phyloP scores from a whole-genome alignment of 1,284 basidiomycete species.

The Heterobasidion occidentale region DNA sequence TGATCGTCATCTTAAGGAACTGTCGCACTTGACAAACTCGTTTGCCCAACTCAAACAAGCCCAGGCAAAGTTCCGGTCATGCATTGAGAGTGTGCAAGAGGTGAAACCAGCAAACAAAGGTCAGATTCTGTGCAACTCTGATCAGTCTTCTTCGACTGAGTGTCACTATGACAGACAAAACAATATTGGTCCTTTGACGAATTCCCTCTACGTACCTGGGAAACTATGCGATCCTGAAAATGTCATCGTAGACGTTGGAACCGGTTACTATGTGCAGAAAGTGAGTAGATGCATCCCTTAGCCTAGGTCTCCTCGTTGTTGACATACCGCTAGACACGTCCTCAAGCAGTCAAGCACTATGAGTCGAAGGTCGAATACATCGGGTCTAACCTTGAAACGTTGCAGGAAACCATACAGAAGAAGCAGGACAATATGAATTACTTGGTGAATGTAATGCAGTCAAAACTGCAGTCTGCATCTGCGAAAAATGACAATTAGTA shows the following conservation, averaged over 20 bases:
- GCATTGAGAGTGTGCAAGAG: slow-evolving; percentile 78
- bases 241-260: slow-evolving; percentile 94
- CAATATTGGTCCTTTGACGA: slow-evolving; percentile 90
- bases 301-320: neutral
- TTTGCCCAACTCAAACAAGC: slow-evolving; percentile 91
- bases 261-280: slow-evolving; percentile 95
- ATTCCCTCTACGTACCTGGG: slow-evolving; percentile 93
- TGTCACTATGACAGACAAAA: slow-evolving; percentile 58
- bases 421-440: slow-evolving; percentile 86
- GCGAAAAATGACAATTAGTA: slow-evolving; percentile 19
- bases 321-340: slow-evolving; percentile 47
- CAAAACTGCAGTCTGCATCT: slow-evolving; percentile 55
- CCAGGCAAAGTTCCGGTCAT: slow-evolving; percentile 86
- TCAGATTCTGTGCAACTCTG: slow-evolving; percentile 18
- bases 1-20: slow-evolving; percentile 52
- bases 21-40: slow-evolving; percentile 87
- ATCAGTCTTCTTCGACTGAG: neutral
- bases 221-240: slow-evolving; percentile 78
- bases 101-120: slow-evolving; percentile 72
- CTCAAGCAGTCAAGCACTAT: slow-evolving; percentile 77
- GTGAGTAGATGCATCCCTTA: slow-evolving; percentile 30
- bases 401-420: slow-evolving; percentile 81
- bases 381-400: slow-evolving; percentile 68
- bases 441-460: slow-evolving; percentile 67
- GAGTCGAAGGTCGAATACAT: slow-evolving; percentile 72